Evolutionary conservation across 495 filamentous ascomycete genomes (phyloP).

Genomic region (Penicillium riverlandense): DNA sequence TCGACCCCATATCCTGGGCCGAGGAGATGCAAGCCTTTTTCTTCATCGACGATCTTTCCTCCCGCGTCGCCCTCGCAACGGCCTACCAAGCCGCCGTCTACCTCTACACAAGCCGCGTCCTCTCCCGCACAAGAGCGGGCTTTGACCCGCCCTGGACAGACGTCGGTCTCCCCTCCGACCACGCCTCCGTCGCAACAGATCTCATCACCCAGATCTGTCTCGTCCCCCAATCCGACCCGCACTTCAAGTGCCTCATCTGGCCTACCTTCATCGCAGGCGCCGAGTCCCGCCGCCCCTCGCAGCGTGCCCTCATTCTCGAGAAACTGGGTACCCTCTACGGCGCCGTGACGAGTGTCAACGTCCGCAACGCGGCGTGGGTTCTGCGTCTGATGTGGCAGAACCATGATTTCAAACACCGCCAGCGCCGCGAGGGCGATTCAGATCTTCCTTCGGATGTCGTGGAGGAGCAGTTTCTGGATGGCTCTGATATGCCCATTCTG

Average conservation of each 20-base stretch:
- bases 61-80: conserved; percentile 34
- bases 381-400: conserved; percentile 42
- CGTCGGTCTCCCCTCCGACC: conserved; percentile 26
- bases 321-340: conserved; percentile 31
- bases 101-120: conserved; percentile 38
- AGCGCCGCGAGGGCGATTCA: background rate
- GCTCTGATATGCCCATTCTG: background rate
- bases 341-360: conserved; percentile 35
- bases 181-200: conserved; percentile 24
- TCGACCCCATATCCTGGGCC: conserved; percentile 36
- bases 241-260: conserved; percentile 46
- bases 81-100: conserved; percentile 39
- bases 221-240: conserved; percentile 29
- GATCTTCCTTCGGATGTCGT: background rate
- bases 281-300: conserved; percentile 28
- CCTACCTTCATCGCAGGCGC: conserved; percentile 42
- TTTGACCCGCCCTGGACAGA: conserved; percentile 20
- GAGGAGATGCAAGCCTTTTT: conserved; percentile 35
- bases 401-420: conserved; percentile 23
- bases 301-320: conserved; percentile 29
- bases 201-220: conserved; percentile 32
- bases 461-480: background rate
- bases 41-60: conserved; percentile 28
- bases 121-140: conserved; percentile 26
- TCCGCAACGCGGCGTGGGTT: conserved; percentile 41